phyloP scores from a whole-genome alignment of 108 stramenopile genomes.

The Skeletonema tropicum region DNA sequence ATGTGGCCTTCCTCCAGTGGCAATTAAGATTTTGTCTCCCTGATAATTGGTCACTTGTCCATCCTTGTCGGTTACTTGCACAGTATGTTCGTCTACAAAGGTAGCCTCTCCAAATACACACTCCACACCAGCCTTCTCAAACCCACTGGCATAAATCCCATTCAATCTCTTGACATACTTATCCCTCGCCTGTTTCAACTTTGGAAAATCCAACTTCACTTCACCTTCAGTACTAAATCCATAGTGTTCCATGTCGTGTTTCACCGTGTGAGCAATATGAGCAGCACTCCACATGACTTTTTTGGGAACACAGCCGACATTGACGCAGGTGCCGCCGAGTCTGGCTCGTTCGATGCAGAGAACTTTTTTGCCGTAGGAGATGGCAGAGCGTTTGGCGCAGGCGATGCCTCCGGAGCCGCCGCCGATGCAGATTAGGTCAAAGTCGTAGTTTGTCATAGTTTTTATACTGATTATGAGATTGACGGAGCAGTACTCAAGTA shows the following conservation, averaged over 20 bases:
- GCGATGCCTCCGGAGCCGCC: slow-evolving; percentile 55
- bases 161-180: slow-evolving; percentile 85
- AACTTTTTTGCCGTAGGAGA: slow-evolving; percentile 28
- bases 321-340: slow-evolving; percentile 97
- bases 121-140: slow-evolving; percentile 61
- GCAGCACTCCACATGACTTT: slow-evolving; percentile 94
- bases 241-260: slow-evolving; percentile 64
- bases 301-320: slow-evolving; percentile 99
- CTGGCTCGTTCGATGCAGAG: slow-evolving; percentile 41
- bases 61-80: slow-evolving; percentile 25
- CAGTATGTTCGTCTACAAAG: slow-evolving; percentile 60
- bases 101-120: slow-evolving; percentile 62
- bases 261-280: slow-evolving; percentile 59
- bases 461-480: too few relatives aligned
- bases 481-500: too few relatives aligned
- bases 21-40: slow-evolving; percentile 84
- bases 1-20: slow-evolving; percentile 87
- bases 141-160: slow-evolving; percentile 79
- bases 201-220: slow-evolving; percentile 72
- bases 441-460: slow-evolving; percentile 52
- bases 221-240: slow-evolving; percentile 40
- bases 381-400: slow-evolving; percentile 50
- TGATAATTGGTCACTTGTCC: slow-evolving; percentile 36
- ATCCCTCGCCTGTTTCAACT: slow-evolving; percentile 84
- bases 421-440: slow-evolving; percentile 78